phyloP scores from a whole-genome alignment of 345 rosid genomes.

The Lepidium africanum region DNA sequence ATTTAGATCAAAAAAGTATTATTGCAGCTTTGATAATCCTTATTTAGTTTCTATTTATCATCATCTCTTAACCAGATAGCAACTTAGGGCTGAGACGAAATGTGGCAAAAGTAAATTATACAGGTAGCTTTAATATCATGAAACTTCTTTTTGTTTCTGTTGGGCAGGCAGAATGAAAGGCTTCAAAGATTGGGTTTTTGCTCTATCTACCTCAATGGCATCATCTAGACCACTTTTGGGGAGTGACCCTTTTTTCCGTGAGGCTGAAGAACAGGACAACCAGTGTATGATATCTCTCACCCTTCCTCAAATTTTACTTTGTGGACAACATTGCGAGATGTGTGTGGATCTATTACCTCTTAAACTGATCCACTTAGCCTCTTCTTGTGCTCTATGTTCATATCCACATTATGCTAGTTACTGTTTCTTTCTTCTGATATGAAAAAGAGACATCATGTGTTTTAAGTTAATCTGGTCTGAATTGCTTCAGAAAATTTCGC shows the following conservation, averaged over 20 bases:
- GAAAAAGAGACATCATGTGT: not conserved
- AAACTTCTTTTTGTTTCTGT: not conserved
- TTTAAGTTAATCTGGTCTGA: not conserved
- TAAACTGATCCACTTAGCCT: not conserved
- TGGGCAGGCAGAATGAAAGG: constrained; percentile 52
- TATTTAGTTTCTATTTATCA: not conserved
- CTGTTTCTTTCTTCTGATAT: not conserved
- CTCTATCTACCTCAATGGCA: constrained; percentile 52
- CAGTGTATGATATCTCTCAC: constrained; percentile 28
- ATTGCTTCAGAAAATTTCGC: not conserved
- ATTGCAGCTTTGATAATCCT: not conserved
- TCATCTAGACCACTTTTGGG: constrained; percentile 55
- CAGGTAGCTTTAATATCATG: not conserved
- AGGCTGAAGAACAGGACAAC: constrained; percentile 32
- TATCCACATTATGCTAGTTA: not conserved
- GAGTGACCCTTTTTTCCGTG: constrained; percentile 33
- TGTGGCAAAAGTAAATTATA: not conserved
- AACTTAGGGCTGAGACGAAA: not conserved
- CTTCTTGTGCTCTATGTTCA: not conserved
- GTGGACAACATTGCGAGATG: not conserved
- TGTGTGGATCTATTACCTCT: not conserved
- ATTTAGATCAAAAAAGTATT: not conserved
- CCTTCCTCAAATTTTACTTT: not conserved
- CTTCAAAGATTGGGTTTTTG: constrained; percentile 67
- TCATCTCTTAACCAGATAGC: not conserved